Percentiles rank a stretch among this genome's conserved stretches.
Evolutionary conservation across 2,329 filamentous ascomycete species (phyloP).

Genomic region (Colletotrichum phormii): DNA sequence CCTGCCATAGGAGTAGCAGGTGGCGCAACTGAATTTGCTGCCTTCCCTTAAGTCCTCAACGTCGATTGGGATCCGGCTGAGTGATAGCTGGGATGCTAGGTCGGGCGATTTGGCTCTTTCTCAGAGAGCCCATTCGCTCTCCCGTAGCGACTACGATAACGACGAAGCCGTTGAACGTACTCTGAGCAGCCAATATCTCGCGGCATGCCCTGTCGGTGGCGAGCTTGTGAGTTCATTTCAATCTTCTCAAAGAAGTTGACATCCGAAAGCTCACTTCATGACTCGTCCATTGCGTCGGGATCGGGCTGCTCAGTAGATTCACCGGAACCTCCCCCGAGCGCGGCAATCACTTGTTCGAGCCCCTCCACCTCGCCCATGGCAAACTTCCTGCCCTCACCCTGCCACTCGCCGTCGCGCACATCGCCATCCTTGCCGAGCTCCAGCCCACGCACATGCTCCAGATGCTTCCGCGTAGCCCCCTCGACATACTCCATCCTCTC

Average conservation of each 20-base stretch:
- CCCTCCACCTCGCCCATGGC: conserved; percentile 67
- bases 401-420: conserved; percentile 74
- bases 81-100: background rate
- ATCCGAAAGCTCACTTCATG: conserved; percentile 2
- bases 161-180: background rate
- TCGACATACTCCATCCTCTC: conserved; percentile 88
- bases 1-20: background rate
- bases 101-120: too few species aligned
- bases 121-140: too few species aligned
- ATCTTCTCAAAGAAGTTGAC: background rate
- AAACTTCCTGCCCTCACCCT: conserved; percentile 63
- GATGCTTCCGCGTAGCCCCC: conserved; percentile 78
- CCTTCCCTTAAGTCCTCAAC: background rate
- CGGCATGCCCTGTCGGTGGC: background rate
- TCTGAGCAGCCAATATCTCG: background rate
- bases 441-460: conserved; percentile 77
- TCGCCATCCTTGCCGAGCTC: conserved; percentile 72
- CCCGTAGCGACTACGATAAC: too few species aligned
- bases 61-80: background rate
- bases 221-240: background rate
- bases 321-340: conserved; percentile 52
- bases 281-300: conserved; percentile 33
- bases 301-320: conserved; percentile 20
- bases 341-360: conserved; percentile 61
- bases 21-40: background rate